Evolutionary conservation across 2,329 filamentous ascomycete species (phyloP), one percentile per base, ranked within the genome.

Genomic region (Cytospora paraplurivora): DNA sequence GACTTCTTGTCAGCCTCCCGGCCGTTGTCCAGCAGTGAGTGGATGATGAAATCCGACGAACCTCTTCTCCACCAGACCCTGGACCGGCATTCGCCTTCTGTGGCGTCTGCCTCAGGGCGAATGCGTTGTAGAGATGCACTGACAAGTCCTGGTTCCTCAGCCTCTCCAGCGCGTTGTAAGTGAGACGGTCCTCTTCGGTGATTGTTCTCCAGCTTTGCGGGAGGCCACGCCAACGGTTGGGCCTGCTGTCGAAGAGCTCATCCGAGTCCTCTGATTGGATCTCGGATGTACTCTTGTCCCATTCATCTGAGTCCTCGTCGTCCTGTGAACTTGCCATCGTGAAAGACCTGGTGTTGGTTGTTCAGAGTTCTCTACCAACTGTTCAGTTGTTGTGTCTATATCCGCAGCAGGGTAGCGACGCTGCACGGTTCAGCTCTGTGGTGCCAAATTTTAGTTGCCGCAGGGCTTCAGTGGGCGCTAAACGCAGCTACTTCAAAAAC

Each of bases 81-180:
- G 62, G 63, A 4, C 49, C 50, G n/a, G 52, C 64, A 13, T 62
- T n/a, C 34, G 52, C 62, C 0, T 34, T 51, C 52, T 69, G 65
- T 19, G 76, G 78, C 54, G 68, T 63, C 62, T 78, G 76, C 73
- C 89, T 92, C 61, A 96, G 78, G 41, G 83, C 83, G 76, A 89
- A 89, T 0, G 89, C 82, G 74, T 95, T 92, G 77, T 91, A 96
- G 6, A 97, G 78, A 76, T 97, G 93, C 52, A 88, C 76, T 0
- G 85, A 81, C 12, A 97, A 77, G 72, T 97, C 88, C 59, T 83
- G 79, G 47, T 88, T 84, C 41, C 85, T 81, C 17, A 87, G 73
- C 53, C 85, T 81, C 63, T 88, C 83, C 62, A 96, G 78, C 8
- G 88, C 87, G 6, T 81, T 78, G 63, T 84, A 83, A 1, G 91